phyloP scores from a whole-genome alignment of 108 stramenopile species.

The Cylindrotheca closterium region DNA sequence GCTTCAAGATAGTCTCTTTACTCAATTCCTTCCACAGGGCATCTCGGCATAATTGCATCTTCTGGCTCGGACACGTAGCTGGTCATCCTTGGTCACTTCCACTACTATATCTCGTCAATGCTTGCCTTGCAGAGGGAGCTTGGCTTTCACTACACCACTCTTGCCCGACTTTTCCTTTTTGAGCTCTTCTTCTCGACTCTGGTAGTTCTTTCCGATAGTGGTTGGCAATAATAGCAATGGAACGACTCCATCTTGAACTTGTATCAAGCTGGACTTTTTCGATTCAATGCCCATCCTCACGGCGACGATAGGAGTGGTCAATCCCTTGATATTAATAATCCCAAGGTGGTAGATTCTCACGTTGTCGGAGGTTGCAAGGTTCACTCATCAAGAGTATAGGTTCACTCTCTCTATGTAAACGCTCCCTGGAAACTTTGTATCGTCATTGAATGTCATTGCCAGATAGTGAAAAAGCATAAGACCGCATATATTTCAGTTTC shows the following conservation, averaged over 20 bases:
- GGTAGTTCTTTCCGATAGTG: constrained; percentile 67
- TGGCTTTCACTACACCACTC: no score
- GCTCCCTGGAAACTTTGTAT: no score
- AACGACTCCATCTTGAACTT: constrained; percentile 45
- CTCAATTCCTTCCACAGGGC: constrained; percentile 76
- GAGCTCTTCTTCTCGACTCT: constrained; percentile 59
- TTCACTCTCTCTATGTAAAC: no score
- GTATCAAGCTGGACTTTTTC: background rate
- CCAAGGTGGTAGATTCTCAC: constrained; percentile 53
- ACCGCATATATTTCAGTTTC: no score
- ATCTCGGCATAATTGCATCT: constrained; percentile 76
- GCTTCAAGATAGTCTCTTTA: constrained; percentile 68
- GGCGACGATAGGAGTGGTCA: constrained; percentile 72
- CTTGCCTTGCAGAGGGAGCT: no score
- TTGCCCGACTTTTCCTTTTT: constrained; percentile 34
- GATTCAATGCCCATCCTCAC: constrained; percentile 21
- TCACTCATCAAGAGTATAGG: no score
- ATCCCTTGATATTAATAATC: constrained; percentile 46
- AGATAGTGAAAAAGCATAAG: no score
- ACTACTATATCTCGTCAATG: constrained; percentile 75
- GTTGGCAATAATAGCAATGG: constrained; percentile 74
- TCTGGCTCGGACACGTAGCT: constrained; percentile 70
- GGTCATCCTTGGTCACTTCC: constrained; percentile 46
- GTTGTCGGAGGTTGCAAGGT: no score
- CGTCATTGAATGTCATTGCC: no score